Base-by-base conservation (phyloP, 257 asterid species). In the Gentiana straminea region DNA sequence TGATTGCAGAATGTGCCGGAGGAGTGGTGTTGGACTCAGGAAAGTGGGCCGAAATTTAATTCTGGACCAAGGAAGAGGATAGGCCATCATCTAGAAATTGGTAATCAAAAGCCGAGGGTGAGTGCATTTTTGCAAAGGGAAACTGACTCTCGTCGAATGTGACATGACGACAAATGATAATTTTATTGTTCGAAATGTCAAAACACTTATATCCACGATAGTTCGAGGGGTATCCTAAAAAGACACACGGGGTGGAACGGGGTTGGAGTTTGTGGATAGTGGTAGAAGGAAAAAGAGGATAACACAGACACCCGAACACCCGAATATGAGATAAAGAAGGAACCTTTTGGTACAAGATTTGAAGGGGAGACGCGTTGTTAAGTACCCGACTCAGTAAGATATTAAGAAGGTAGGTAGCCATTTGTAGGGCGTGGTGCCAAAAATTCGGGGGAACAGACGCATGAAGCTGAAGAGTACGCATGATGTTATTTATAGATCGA, bases 211-310 rank as follows among this genome's bases (percentile, higher is more conserved):
- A 58, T 3, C 52, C 52, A 3, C 1, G 13, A 4, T 58, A 52
- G 13, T 39, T 58, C 13, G 12, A 5, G 1, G 54, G 54, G n/a
- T 13, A 59, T 6, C 63, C 54, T 4, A 59, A 11, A 48, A 59
- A 59, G 6, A 59, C 51, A 48, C 63, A 59, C 2, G 63, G 54
- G 15, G 33, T 34, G 33, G 63, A 44, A 6, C 63, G 53, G 2
- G 63, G 9, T 7, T 33, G 11, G 54, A 59, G 51, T 34, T 59
- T 59, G 46, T 59, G 2, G 45, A 38, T 11, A 3, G 44, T 55
- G 2, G 59, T 35, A 38, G 59, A 34, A 38, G 41, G 13, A 37
- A 33, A 9, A 1, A 11, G 1, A 4, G 53, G 53, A 49, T 49
- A 49, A 10, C 53, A 49, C 11, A 12, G 4, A 10, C 33, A 49